Conservation (phyloP, 2,329 filamentous ascomycete species). For the Trichoderma afroharzianum region DNA sequence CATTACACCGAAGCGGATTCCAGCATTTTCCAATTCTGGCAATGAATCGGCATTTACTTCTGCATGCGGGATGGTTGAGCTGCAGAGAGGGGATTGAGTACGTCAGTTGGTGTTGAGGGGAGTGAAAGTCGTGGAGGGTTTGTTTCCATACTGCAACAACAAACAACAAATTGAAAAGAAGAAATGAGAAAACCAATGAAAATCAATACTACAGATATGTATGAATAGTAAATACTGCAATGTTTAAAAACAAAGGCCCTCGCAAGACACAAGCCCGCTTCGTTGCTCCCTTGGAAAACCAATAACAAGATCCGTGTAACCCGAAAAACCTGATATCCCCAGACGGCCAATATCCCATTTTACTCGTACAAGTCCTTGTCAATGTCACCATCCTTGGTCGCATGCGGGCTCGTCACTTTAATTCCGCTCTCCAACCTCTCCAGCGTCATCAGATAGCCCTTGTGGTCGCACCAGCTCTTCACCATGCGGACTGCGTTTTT, state of each 20-base stretch:
- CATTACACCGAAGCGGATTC: background rate
- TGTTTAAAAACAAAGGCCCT: background rate
- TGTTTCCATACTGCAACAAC: background rate
- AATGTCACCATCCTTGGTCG: constrained; percentile 32
- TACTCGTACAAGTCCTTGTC: constrained; percentile 29
- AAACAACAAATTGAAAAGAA: background rate
- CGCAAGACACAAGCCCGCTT: background rate
- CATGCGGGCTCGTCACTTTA: constrained; percentile 42
- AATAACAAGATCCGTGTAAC: background rate
- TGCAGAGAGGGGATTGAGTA: background rate
- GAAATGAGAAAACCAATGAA: background rate
- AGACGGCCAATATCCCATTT: background rate
- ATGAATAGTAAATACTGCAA: background rate
- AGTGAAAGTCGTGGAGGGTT: background rate
- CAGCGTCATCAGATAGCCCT: constrained; percentile 41
- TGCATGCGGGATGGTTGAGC: background rate
- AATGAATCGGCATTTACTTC: background rate
- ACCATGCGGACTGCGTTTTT: constrained; percentile 47
- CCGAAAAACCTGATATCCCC: background rate
- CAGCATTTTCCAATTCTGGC: background rate
- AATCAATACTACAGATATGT: background rate
- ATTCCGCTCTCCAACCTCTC: constrained; percentile 43
- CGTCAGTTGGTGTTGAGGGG: background rate
- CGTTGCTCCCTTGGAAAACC: background rate
- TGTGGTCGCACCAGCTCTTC: constrained; percentile 42